Conservation (phyloP, 495 filamentous ascomycete genomes). For the Tuber umbilicatum region DNA sequence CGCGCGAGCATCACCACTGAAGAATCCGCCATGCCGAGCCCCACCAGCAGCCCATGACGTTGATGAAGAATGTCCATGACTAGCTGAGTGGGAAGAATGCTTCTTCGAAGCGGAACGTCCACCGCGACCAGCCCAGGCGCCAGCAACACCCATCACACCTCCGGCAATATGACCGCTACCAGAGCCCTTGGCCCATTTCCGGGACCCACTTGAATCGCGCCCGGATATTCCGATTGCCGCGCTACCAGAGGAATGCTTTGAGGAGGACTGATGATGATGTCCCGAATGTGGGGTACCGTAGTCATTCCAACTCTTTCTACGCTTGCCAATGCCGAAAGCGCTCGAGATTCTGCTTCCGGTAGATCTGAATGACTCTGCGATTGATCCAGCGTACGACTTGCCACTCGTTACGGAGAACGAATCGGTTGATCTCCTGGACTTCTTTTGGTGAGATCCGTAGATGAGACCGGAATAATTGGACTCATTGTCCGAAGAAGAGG, state of each 20-base stretch:
- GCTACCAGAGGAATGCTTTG: slow-evolving; percentile 4
- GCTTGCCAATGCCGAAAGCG: slow-evolving; percentile 19
- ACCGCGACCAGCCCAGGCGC: slow-evolving; percentile 2
- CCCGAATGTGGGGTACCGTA: slow-evolving; percentile 26
- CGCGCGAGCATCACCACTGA: slow-evolving; percentile 11
- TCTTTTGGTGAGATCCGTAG: slow-evolving; percentile 20
- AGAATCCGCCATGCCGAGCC: slow-evolving; percentile 19
- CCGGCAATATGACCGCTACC: neutral
- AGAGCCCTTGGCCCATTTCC: neutral
- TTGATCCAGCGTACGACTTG: slow-evolving; percentile 23
- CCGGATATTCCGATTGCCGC: slow-evolving; percentile 13
- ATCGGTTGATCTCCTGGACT: slow-evolving; percentile 12
- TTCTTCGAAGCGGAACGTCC: neutral
- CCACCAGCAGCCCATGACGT: slow-evolving; percentile 17
- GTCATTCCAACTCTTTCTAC: slow-evolving; percentile 29
- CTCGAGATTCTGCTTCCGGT: slow-evolving; percentile 14
- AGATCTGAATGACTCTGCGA: slow-evolving; percentile 26
- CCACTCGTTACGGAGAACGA: slow-evolving; percentile 14
- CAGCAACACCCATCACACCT: slow-evolving; percentile 4
- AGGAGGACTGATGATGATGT: neutral
- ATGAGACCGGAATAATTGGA: slow-evolving; percentile 15
- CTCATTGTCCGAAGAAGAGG: slow-evolving; percentile 6
- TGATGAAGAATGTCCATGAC: neutral
- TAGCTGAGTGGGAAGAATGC: slow-evolving; percentile 3
- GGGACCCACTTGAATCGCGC: slow-evolving; percentile 9